Conservation (phyloP, 1,284 basidiomycete species). For the Thecaphora thlaspeos region DNA sequence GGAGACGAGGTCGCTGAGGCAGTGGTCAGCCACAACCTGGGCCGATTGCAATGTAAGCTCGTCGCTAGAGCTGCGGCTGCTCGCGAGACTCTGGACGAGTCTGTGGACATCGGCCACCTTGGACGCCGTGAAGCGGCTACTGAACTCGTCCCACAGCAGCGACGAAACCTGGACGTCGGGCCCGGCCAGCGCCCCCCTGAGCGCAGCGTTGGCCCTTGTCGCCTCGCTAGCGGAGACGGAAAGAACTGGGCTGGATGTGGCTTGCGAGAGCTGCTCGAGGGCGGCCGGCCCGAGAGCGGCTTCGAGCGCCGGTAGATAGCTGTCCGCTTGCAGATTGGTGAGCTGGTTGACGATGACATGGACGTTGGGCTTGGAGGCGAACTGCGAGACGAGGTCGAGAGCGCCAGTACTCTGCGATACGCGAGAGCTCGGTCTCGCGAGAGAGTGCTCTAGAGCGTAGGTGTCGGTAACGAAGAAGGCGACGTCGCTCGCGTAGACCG, state of each 20-base stretch:
- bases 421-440: not conserved
- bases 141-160: conserved; percentile 26
- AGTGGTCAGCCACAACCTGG: no score
- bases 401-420: conserved; percentile 2
- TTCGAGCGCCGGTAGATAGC: conserved; percentile 15
- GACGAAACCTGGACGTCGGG: not conserved
- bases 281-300: conserved; percentile 13
- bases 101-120: conserved; percentile 19
- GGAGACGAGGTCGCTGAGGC: no score
- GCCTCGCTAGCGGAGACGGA: conserved; percentile 17
- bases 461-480: conserved; percentile 30
- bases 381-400: conserved; percentile 21
- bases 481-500: conserved; percentile 36
- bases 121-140: conserved; percentile 22
- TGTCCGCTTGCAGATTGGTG: conserved; percentile 3
- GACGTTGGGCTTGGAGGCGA: conserved; percentile 34
- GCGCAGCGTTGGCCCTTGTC: conserved; percentile 14
- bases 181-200: conserved; percentile 17
- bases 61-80: no score
- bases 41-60: no score
- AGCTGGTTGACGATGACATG: conserved; percentile 32
- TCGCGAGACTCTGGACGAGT: conserved; percentile 7
- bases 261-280: conserved; percentile 12
- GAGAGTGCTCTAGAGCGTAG: conserved; percentile 18
- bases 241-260: not conserved